Conservation (phyloP, 2,329 filamentous ascomycete species). For the Stagonosporopsis rhizophila region DNA sequence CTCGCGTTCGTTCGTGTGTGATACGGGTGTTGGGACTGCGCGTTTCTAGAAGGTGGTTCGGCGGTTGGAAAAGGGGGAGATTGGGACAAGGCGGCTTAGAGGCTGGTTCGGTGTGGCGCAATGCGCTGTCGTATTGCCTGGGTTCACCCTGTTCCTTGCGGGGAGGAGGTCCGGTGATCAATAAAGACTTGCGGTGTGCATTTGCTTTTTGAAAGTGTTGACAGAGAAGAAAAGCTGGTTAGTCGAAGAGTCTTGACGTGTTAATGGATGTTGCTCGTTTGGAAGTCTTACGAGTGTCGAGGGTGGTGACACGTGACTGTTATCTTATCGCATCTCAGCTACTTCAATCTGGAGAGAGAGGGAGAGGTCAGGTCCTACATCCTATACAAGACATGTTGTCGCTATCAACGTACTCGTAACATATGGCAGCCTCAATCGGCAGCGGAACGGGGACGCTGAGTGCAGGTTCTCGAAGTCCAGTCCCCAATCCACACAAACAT, state of each 20-base stretch:
- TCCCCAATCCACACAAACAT: constrained; percentile 4
- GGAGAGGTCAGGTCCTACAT: no score
- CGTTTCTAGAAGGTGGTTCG: constrained; percentile 22
- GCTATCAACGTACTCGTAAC: background rate
- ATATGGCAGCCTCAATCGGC: background rate
- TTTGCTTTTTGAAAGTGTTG: constrained; percentile 11
- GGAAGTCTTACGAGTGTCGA: background rate
- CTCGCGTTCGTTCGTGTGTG: constrained; percentile 2
- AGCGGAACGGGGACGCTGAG: background rate
- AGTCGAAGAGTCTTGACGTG: background rate
- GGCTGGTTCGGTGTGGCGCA: constrained; percentile 22
- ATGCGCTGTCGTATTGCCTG: constrained; percentile 22
- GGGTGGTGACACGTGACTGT: constrained; percentile 5
- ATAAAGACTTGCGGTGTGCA: constrained; percentile 11
- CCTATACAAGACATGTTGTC: background rate
- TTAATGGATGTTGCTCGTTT: background rate
- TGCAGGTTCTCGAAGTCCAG: constrained; percentile 9
- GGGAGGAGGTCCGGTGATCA: constrained; percentile 14
- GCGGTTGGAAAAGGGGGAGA: constrained; percentile 16
- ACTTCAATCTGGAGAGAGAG: no score
- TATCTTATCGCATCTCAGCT: constrained; percentile 8
- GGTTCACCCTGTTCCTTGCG: constrained; percentile 16
- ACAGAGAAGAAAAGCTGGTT: background rate
- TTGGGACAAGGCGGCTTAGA: constrained; percentile 17
- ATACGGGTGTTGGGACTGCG: constrained; percentile 11